Evolutionary conservation across 306 rosid genomes (phyloP), one percentile per base, ranked within the genome.

Genomic region (Lablab purpureus): DNA sequence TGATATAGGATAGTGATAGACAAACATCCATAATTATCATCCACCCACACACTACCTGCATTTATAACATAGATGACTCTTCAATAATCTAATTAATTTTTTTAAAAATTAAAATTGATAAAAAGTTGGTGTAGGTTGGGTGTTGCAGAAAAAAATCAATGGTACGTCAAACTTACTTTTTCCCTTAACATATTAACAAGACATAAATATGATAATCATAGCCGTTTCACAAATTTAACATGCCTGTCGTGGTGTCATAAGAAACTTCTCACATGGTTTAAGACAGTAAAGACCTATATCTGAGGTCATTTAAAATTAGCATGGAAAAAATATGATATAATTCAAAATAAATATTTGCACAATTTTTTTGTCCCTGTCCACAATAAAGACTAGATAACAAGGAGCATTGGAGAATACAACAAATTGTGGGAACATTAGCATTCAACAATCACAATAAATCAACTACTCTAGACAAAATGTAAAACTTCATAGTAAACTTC

Each of bases 261-360:
- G 41, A 40, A 71, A 52, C 15, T 46, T 34, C 72, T 55, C 71
- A 43, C 51, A 41, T 45, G 65, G 28, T 63, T 75, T 75, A 41
- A 21, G 45, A 51, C 22, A 4, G 74, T 22, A 79, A 69, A 41
- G 40, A 25, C 17, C 32, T 34, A 3, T 7, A 47, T 5, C 22
- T 17, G 77, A 67, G 19, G 23, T 67, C 34, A 68, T 51, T 58
- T 19, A 77, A 60, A 41, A 62, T 15, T 62, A 81, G 27, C 64
- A 9, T 4, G n/a, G 21, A 75, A 69, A 75, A 23, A 5, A 70
- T 25, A 54, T 47, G 30, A 54, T 34, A 37, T 7, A 64, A 51
- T 75, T 43, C 50, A 30, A 69, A 67, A 30, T 67, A 28, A 59
- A 76, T 17, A 63, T 51, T 7, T 36, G 56, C 43, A 36, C 21